Evolutionary conservation across 1,284 basidiomycete species (phyloP).

Genomic region (Heterobasidion occidentale): DNA sequence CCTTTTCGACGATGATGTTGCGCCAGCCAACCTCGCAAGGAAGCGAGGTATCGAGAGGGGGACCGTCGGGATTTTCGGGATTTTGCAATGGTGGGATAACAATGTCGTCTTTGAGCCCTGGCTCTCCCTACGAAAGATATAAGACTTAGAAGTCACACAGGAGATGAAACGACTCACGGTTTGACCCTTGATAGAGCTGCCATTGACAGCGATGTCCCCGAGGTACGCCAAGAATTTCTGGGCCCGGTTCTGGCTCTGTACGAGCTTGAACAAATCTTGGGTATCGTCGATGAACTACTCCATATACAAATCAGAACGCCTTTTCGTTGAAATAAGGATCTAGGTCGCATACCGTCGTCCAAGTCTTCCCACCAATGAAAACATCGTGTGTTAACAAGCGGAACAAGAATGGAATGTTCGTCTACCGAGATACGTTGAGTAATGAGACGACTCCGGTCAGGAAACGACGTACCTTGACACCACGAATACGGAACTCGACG

Average conservation of each 20-base stretch:
- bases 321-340: constrained; percentile 1
- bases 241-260: constrained; percentile 96
- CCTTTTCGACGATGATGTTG: constrained; percentile 97
- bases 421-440: constrained; percentile 36
- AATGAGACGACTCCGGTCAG: neutral
- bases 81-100: constrained; percentile 78
- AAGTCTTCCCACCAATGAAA: constrained; percentile 94
- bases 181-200: constrained; percentile 93
- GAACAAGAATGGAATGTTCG: constrained; percentile 99
- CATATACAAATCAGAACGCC: constrained; percentile 5
- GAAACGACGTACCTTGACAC: constrained; percentile 72
- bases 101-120: constrained; percentile 89
- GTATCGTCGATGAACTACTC: constrained; percentile 96
- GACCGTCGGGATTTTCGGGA: constrained; percentile 63
- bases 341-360: constrained; percentile 74
- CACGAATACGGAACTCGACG: constrained; percentile 99
- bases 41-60: constrained; percentile 71
- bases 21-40: constrained; percentile 94
- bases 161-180: constrained; percentile 27
- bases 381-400: constrained; percentile 96
- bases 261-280: constrained; percentile 96
- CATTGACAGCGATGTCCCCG: constrained; percentile 97
- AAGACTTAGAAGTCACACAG: neutral
- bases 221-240: constrained; percentile 97
- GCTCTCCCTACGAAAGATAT: constrained; percentile 56